Evolutionary conservation across 1,284 basidiomycete genomes (phyloP).

Genomic region (Cryptococcus maquisensis): DNA sequence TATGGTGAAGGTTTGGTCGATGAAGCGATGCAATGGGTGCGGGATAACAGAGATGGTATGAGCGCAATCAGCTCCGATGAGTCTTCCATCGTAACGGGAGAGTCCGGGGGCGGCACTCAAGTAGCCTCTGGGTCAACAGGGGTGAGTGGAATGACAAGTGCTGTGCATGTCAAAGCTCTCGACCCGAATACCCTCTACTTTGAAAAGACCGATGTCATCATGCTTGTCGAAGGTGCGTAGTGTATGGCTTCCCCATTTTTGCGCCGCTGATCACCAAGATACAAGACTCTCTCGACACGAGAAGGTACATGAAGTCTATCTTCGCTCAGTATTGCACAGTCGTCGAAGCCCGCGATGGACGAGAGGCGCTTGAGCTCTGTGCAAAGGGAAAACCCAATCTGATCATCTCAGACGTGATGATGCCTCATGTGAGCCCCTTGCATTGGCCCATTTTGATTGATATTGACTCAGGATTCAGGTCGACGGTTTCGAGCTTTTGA

Average conservation of each 20-base stretch:
- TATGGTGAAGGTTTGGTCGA: conserved; percentile 41
- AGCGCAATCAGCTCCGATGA: conserved; percentile 20
- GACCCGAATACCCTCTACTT: conserved; percentile 43
- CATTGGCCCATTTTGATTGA: not conserved
- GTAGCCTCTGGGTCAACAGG: conserved; percentile 1
- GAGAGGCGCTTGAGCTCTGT: conserved; percentile 44
- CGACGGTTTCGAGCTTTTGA: conserved; percentile 35
- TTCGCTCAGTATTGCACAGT: conserved; percentile 47
- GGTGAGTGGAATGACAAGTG: conserved; percentile 1
- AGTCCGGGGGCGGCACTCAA: conserved; percentile 1
- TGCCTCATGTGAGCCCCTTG: conserved; percentile 39
- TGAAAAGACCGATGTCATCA: conserved; percentile 39
- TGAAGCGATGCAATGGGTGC: conserved; percentile 43
- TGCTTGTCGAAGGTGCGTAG: conserved; percentile 42
- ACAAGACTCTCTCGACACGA: conserved; percentile 31
- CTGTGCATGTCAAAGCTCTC: conserved; percentile 22
- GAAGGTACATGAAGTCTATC: conserved; percentile 41
- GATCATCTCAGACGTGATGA: conserved; percentile 50
- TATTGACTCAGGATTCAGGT: conserved; percentile 16
- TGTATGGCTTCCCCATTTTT: not conserved
- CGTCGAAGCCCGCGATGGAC: conserved; percentile 48
- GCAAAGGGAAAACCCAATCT: conserved; percentile 27
- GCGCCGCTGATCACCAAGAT: not conserved
- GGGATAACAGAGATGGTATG: conserved; percentile 18
- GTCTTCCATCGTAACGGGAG: conserved; percentile 12